Evolutionary conservation across 2,329 filamentous ascomycete genomes (phyloP).

Genomic region (Colletotrichum orchidophilum): DNA sequence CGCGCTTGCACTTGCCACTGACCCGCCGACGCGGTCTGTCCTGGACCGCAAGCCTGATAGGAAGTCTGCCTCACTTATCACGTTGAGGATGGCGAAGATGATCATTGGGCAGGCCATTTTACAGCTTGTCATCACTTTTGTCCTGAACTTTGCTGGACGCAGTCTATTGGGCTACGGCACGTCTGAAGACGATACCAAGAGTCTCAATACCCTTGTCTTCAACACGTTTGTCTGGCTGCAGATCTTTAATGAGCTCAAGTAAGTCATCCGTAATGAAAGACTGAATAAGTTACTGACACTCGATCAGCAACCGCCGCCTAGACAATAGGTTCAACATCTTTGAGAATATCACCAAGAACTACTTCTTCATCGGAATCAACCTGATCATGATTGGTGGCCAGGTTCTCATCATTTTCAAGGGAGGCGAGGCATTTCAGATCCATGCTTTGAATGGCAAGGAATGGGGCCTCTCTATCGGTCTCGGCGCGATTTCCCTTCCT

Average conservation of each 20-base stretch:
- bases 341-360: slow-evolving; percentile 80
- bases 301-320: slow-evolving; percentile 73
- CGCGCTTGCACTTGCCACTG: slow-evolving; percentile 56
- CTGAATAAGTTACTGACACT: slow-evolving; percentile 43
- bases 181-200: slow-evolving; percentile 39
- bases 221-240: slow-evolving; percentile 93
- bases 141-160: slow-evolving; percentile 26
- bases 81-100: slow-evolving; percentile 66
- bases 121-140: slow-evolving; percentile 65
- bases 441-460: slow-evolving; percentile 69
- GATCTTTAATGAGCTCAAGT: slow-evolving; percentile 62
- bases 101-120: slow-evolving; percentile 70
- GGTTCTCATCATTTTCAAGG: slow-evolving; percentile 85
- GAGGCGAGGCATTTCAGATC: slow-evolving; percentile 79
- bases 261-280: slow-evolving; percentile 37
- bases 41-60: slow-evolving; percentile 59
- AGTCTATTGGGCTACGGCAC: slow-evolving; percentile 1
- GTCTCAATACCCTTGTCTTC: slow-evolving; percentile 79
- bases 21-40: slow-evolving; percentile 44
- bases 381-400: slow-evolving; percentile 85
- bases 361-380: slow-evolving; percentile 85
- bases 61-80: slow-evolving; percentile 31
- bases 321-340: slow-evolving; percentile 92
- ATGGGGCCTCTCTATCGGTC: slow-evolving; percentile 84
- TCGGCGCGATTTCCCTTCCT: slow-evolving; percentile 80